Evolutionary conservation across 1,284 basidiomycete genomes (phyloP), one percentile per base, ranked within the genome.

Genomic region (Moesziomyces sp.): DNA sequence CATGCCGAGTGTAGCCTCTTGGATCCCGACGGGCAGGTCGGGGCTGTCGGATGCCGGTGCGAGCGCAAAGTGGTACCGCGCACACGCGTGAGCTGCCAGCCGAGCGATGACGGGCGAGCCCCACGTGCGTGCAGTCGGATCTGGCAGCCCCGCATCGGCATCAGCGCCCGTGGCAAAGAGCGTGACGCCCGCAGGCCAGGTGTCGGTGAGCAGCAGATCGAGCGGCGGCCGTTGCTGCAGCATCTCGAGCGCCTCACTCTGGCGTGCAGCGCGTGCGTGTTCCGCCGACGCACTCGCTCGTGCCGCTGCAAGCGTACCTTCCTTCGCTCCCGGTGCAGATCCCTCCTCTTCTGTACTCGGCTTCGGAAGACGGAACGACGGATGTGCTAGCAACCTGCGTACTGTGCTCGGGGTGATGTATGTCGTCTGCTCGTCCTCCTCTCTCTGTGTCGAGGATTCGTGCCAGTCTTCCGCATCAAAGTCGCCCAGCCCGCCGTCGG

Each of bases 21-120:
- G 50, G 13, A 76, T 59, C 0, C 70, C 73, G 1, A 77, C 73
- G 7, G 72, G 71, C 3, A 57, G 14, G 11, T 53, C 54, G 0
- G 33, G 24, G 9, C 50, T 38, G 8, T 51, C 8, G 1, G 45
- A 0, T 0, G 58, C 52, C 1, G 79, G 81, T 5, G 74, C 77
- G 35, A 75, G 64, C 0, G 81, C 46, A 46, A 84, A 82, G 59
- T 72, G 68, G 69, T 84, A 84, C 0, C 82, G 69, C 0, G 82
- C 77, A 18, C 71, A 66, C 2, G 50, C 65, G 28, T 57, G 56
- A 3, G 65, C 45, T 18, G 66, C 68, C 10, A 84, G 48, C 11
- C 69, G 55, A 0, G 80, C 69, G 23, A 82, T 47, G 0, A 73
- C 58, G 5, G 75, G 73, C 2, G 63, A 66, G n/a, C 82, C 81